Percentiles rank a stretch among this genome's conserved stretches.
phyloP scores from a whole-genome alignment of 176 grass and related monocot genomes.

The Oryza nivara region DNA sequence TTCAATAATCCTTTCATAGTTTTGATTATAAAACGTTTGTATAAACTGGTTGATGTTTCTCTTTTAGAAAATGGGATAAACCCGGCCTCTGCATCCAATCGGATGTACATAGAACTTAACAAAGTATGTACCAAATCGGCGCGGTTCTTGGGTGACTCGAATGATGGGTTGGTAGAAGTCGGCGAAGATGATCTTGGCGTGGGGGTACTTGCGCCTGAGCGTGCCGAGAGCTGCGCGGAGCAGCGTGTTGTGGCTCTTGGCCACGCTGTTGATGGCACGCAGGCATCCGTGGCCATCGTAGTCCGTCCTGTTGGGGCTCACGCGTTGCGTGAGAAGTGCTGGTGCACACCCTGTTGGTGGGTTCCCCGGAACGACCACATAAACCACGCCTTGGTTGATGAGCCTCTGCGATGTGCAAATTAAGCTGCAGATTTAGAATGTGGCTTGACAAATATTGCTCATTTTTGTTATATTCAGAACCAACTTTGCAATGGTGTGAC shows the following conservation, averaged over 20 bases:
- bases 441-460: too few species aligned
- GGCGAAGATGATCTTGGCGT: conserved; percentile 23
- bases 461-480: neutral
- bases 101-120: too few species aligned
- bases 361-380: conserved; percentile 41
- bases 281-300: conserved; percentile 33
- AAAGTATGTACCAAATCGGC: too few species aligned
- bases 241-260: neutral
- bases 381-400: neutral
- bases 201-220: conserved; percentile 11
- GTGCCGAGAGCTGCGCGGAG: neutral
- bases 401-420: conserved; percentile 3
- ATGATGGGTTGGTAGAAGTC: conserved; percentile 28
- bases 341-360: conserved; percentile 40
- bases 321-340: accelerated
- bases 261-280: conserved; percentile 19
- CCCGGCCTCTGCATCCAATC: too few species aligned
- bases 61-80: too few species aligned
- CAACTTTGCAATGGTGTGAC: neutral
- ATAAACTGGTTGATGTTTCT: too few species aligned
- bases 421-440: too few species aligned
- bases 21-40: too few species aligned
- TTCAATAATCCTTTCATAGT: too few species aligned
- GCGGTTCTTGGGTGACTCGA: too few species aligned
- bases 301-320: neutral